Evolutionary conservation across 352 stramenopile species (phyloP).

Genomic region (Phytophthora tubulina): DNA sequence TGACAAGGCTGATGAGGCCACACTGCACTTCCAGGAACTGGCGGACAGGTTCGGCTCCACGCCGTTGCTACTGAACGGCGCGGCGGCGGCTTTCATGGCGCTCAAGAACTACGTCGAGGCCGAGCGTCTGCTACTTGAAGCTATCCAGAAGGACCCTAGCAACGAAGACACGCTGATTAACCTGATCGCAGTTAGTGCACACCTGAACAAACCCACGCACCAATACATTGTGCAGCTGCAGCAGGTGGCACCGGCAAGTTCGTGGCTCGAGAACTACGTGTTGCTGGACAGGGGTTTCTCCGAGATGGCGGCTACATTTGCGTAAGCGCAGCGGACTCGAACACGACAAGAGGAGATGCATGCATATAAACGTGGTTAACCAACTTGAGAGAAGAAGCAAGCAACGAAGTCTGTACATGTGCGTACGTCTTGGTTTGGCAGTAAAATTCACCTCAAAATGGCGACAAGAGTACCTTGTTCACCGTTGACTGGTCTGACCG

Average conservation of each 20-base stretch:
- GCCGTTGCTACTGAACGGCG: slow-evolving; percentile 92
- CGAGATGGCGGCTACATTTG: slow-evolving; percentile 74
- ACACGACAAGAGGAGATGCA: slow-evolving; percentile 14
- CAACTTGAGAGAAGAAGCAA: slow-evolving; percentile 25
- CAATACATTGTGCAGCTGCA: slow-evolving; percentile 87
- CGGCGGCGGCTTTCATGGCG: slow-evolving; percentile 93
- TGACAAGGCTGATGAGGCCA: slow-evolving; percentile 89
- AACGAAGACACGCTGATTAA: slow-evolving; percentile 96
- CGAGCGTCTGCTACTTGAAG: slow-evolving; percentile 90
- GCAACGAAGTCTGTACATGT: slow-evolving; percentile 25
- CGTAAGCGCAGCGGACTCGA: slow-evolving; percentile 37
- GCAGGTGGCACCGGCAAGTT: slow-evolving; percentile 74
- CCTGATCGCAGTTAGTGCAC: slow-evolving; percentile 90
- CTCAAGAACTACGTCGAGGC: slow-evolving; percentile 92
- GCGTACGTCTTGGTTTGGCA: slow-evolving; percentile 26
- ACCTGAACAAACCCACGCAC: slow-evolving; percentile 89
- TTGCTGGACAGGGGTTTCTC: slow-evolving; percentile 75
- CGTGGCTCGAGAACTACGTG: slow-evolving; percentile 79
- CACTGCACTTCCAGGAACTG: slow-evolving; percentile 94
- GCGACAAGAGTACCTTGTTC: slow-evolving; percentile 24
- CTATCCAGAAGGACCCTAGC: slow-evolving; percentile 81
- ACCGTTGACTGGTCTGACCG: slow-evolving; percentile 7
- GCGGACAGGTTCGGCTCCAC: slow-evolving; percentile 95
- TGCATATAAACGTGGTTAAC: slow-evolving; percentile 35
- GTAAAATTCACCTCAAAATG: slow-evolving; percentile 34